Base-by-base conservation (phyloP, 1,139 yeast genomes). In the Yamadazyma dushanensis region DNA sequence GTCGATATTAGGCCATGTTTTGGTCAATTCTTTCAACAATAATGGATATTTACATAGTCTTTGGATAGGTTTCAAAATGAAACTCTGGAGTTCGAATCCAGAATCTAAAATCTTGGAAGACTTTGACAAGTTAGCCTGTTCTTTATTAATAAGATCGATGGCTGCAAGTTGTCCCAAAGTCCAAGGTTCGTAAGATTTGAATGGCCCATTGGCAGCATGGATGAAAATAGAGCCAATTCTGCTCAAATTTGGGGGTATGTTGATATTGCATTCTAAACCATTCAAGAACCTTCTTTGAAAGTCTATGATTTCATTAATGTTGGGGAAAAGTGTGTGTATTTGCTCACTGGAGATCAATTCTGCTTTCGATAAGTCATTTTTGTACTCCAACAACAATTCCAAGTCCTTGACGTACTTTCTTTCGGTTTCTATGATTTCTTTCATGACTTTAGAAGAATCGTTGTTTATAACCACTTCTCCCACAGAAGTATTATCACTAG, bases 41-140 rank as follows among this genome's bases (percentile, higher is more conserved):
- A 94, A 63, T 2, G 98, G 98, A 57, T 92, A 92, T 59, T 90
- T 88, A 68, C 97, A 88, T 20, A 92, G 73, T 49, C 98, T 76
- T 66, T 92, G 99, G 27, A 92, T 88, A 0, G 99, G 99, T 58
- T 92, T 92, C 49, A 92, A 78, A 32, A 94, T 72, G 57, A 86
- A 86, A 36, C 95, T 83, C 53, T 88, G 97, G 36, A 92, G 69
- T 59, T 92, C 98, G 56, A 89, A 83, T 25, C 88, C 85, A 18
- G 95, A 94, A 45, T 83, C 95, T 39, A 92, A 78, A 29, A 89
- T 63, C 33, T 73, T 63, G 3, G 84, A 71, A 16, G 83, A 71
- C 41, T 76, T 76, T 38, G 60, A 66, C 40, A 86, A 66, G 49
- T 75, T 79, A 26, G 66, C 53, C 23, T 81, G 73, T 50, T 85